phyloP scores from a whole-genome alignment of 192 early-diverging fungal species.

The Kickxella alabastrina region DNA sequence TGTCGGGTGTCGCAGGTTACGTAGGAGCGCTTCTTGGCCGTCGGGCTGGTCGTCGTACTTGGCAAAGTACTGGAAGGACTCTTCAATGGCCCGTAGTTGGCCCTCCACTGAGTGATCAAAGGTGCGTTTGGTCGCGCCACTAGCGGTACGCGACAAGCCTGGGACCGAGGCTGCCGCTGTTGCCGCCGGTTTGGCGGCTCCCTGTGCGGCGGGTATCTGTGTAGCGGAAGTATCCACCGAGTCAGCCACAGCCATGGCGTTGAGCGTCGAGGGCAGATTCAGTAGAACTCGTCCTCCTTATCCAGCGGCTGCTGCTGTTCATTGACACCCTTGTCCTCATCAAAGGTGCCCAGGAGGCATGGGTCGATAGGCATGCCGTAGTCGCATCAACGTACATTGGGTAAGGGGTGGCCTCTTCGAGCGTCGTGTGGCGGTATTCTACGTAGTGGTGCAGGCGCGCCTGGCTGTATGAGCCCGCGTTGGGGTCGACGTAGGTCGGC shows the following conservation, averaged over 20 bases:
- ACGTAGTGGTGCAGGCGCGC: slow-evolving; percentile 44
- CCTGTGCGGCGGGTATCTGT: neutral
- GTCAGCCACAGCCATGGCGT: neutral
- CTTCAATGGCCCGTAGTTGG: slow-evolving; percentile 46
- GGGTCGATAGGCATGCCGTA: slow-evolving; percentile 53
- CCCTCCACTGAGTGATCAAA: slow-evolving; percentile 45
- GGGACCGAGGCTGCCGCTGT: neutral
- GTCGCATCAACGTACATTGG: slow-evolving; percentile 52
- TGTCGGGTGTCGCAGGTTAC: slow-evolving; percentile 37
- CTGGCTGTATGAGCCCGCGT: slow-evolving; percentile 46
- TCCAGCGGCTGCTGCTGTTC: slow-evolving; percentile 29
- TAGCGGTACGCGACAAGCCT: slow-evolving; percentile 3
- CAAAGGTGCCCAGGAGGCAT: slow-evolving; percentile 47
- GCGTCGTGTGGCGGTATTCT: slow-evolving; percentile 50
- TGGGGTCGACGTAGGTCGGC: slow-evolving; percentile 47
- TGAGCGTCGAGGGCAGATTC: slow-evolving; percentile 21
- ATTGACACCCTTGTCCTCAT: slow-evolving; percentile 31
- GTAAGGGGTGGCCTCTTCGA: slow-evolving; percentile 50
- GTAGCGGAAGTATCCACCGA: neutral
- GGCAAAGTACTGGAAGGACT: slow-evolving; percentile 35
- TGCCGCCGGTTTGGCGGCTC: neutral
- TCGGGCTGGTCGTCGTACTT: slow-evolving; percentile 15
- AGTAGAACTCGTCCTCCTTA: slow-evolving; percentile 40
- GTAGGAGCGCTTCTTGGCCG: slow-evolving; percentile 28
- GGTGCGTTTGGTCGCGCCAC: slow-evolving; percentile 10